Evolutionary conservation across 176 grass and related monocot species (phyloP).

Genomic region (Pharus latifolius): DNA sequence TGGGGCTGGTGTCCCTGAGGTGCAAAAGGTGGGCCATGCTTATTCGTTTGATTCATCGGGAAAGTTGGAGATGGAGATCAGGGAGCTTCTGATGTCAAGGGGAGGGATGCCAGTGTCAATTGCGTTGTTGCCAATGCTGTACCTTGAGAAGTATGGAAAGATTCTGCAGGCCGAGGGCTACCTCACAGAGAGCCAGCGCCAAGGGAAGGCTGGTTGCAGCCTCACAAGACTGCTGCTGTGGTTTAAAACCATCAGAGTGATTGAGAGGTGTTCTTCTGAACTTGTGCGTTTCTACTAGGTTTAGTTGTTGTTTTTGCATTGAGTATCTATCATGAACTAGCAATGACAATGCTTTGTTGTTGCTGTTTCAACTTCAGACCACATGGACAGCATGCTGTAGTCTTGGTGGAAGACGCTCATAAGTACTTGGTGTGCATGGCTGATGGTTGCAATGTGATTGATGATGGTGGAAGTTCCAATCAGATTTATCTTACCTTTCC

Average conservation of each 20-base stretch:
- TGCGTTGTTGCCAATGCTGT: conserved; percentile 25
- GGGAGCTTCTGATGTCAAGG: conserved; percentile 20
- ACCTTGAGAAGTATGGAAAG: conserved; percentile 24
- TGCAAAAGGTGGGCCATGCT: not conserved
- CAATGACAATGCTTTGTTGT: not conserved
- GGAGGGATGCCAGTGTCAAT: conserved; percentile 27
- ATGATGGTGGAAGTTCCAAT: not conserved
- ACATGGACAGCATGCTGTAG: conserved; percentile 26
- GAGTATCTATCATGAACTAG: not conserved
- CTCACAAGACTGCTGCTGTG: conserved; percentile 28
- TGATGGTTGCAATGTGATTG: conserved; percentile 12
- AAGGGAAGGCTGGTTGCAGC: conserved; percentile 24
- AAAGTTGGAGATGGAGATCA: conserved; percentile 51
- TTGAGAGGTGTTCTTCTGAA: conserved; percentile 33
- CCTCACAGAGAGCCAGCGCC: conserved; percentile 32
- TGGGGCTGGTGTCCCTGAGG: not conserved
- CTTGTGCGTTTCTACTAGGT: not conserved
- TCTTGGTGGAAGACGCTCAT: conserved; percentile 32
- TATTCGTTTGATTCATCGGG: not conserved
- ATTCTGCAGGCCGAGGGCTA: conserved; percentile 18
- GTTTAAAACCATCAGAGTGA: conserved; percentile 23
- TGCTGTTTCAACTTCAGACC: conserved; percentile 20
- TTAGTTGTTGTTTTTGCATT: not conserved
- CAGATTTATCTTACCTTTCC: conserved; percentile 56
- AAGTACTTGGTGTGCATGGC: conserved; percentile 35